Evolutionary conservation across 495 filamentous ascomycete genomes (phyloP).

Genomic region (Echria macrotheca): DNA sequence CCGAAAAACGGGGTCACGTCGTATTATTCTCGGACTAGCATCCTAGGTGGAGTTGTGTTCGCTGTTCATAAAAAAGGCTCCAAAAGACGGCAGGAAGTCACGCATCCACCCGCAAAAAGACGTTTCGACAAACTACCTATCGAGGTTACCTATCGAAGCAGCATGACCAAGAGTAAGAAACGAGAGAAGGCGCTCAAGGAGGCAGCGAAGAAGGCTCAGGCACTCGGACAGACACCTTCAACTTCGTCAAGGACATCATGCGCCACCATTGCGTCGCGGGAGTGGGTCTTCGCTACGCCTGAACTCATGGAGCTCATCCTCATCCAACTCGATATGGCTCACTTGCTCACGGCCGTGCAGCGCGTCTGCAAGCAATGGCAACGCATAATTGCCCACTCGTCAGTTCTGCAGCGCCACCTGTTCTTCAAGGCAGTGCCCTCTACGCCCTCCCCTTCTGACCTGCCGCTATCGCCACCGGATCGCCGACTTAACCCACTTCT

Average conservation of each 20-base stretch:
- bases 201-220: background rate
- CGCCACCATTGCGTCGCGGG: background rate
- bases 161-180: background rate
- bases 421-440: slow-evolving; percentile 7
- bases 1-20: too few relatives aligned
- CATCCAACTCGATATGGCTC: slow-evolving; percentile 15
- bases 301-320: slow-evolving; percentile 19
- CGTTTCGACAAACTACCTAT: too few relatives aligned
- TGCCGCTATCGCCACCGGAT: background rate
- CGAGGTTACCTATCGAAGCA: too few relatives aligned
- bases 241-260: background rate
- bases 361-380: slow-evolving; percentile 14
- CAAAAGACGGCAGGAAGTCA: too few relatives aligned
- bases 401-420: slow-evolving; percentile 10
- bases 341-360: slow-evolving; percentile 15
- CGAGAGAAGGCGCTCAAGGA: background rate
- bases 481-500: background rate
- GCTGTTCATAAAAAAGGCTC: too few relatives aligned
- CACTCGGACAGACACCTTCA: background rate
- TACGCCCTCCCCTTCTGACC: background rate
- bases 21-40: too few relatives aligned
- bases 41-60: too few relatives aligned
- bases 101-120: too few relatives aligned
- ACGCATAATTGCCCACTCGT: slow-evolving; percentile 8
- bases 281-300: background rate